Conservation (phyloP, 805 yeast species). For the Lipomyces chichibuensis region DNA sequence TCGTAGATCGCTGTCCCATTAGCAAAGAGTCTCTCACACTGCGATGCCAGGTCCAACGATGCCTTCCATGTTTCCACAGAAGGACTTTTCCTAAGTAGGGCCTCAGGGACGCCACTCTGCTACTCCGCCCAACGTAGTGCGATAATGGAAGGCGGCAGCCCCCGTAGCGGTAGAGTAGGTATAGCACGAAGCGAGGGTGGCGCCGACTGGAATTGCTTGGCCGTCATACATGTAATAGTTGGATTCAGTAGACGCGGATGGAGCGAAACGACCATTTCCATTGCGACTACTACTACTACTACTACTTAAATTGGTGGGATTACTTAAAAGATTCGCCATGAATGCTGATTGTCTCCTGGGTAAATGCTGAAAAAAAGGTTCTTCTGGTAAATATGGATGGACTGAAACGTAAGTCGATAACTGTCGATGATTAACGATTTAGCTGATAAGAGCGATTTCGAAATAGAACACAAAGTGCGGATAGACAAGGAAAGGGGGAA, state of each 20-base stretch:
- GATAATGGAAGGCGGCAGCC: constrained; percentile 36
- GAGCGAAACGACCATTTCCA: constrained; percentile 11
- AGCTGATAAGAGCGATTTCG: background rate
- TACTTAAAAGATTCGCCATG: constrained; percentile 38
- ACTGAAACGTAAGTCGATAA: background rate
- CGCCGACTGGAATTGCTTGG: constrained; percentile 18
- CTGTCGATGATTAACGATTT: background rate
- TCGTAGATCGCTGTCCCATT: constrained; percentile 36
- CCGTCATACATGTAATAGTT: constrained; percentile 22
- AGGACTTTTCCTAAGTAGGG: constrained; percentile 37
- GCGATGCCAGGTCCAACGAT: constrained; percentile 38
- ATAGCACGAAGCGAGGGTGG: constrained; percentile 37
- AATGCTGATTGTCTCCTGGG: constrained; percentile 7
- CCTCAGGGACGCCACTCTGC: constrained; percentile 43
- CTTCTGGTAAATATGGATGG: background rate
- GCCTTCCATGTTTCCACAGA: constrained; percentile 38
- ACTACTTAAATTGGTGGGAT: constrained; percentile 24
- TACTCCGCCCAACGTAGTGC: constrained; percentile 39
- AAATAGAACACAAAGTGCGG: background rate
- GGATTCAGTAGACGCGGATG: constrained; percentile 4
- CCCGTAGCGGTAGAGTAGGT: constrained; percentile 34
- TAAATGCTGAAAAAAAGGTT: constrained; percentile 4
- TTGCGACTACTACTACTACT: constrained; percentile 27
- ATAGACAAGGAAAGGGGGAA: background rate
- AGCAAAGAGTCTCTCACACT: constrained; percentile 41